Evolutionary conservation across 768 basidiomycete species (phyloP), one percentile per base, ranked within the genome.

Genomic region (Xerocomellus dryophilus): DNA sequence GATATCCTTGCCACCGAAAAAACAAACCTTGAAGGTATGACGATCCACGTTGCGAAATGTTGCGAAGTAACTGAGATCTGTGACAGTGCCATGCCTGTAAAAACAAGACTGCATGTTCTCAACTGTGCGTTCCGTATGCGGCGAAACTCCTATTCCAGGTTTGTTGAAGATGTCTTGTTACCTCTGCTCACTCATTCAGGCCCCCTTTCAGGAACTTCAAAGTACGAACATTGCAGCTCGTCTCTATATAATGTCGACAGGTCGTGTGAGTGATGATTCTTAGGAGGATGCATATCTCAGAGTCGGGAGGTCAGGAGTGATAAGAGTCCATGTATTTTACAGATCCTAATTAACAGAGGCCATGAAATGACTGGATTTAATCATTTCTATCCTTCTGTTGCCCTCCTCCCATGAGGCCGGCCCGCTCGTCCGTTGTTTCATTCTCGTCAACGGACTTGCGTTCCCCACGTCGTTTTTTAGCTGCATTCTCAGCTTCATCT

Each of bases 61-160:
- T 54, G 42, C 18, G 15, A 34, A 20, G 7, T 47, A 18, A 54
- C 50, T 51, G 25, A 66, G 2, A 27, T 23, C 1, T 29, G 41
- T 45, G 38, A 53, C 41, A 82, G n/a, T n/a, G 80, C 68, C 90
- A 95, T 50, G 90, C 94, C 21, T 98, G 96, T 74, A 90, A 94
- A 69, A 98, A 97, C 77, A 95, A 95, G 76, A 96, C 93, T n/a
- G n/a, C n/a, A n/a, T n/a, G n/a, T n/a, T n/a, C n/a, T 47, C 94
- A 94, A 62, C 69, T 92, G 7, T 90, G n/a, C n/a, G 90, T 96
- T 69, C 95, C 97, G 25, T 99, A 99, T 68, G 96, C 97, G 11
- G 96, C 96, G 18, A 97, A 98, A 71, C 73, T 97, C 51, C 79
- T 98, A 42, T 94, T 97, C 87, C 95, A 97, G 83, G 93, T 85